These are phyloP conservation scores for Peterozyma toletana DNA, from an alignment of 805 yeast genomes.

Conservation along the genomic window DNA sequence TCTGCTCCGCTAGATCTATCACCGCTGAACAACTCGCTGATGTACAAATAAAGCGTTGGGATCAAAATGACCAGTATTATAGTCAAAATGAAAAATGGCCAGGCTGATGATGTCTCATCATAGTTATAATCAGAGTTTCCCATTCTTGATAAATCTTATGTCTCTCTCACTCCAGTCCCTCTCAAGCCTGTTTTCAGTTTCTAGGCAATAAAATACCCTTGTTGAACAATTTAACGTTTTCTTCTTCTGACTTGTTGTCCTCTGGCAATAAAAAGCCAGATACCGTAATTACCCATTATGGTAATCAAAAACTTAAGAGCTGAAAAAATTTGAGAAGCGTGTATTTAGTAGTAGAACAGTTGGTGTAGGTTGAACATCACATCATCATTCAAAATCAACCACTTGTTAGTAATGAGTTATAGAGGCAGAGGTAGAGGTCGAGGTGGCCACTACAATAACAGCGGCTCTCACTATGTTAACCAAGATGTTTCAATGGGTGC, in stretches of 20 bases:
- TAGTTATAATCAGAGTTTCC: conserved; percentile 60
- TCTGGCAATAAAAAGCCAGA: no score
- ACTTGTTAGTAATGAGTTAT: conserved; percentile 15
- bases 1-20: background rate
- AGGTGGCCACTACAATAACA: conserved; percentile 9
- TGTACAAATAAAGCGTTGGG: conserved; percentile 30
- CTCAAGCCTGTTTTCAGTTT: no score
- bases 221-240: no score
- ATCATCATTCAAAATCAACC: no score
- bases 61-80: conserved; percentile 57
- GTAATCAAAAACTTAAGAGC: no score
- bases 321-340: no score
- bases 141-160: conserved; percentile 19
- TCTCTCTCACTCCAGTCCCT: background rate
- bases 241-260: no score
- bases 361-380: no score
- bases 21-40: conserved; percentile 29
- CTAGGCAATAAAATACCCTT: no score
- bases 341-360: no score
- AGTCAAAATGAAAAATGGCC: conserved; percentile 88
- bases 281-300: no score
- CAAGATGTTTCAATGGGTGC: background rate
- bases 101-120: conserved; percentile 84
- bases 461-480: background rate
- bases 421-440: conserved; percentile 19